phyloP scores from a whole-genome alignment of 805 yeast species.

The Saccharomycopsis oosterbeekiorum region DNA sequence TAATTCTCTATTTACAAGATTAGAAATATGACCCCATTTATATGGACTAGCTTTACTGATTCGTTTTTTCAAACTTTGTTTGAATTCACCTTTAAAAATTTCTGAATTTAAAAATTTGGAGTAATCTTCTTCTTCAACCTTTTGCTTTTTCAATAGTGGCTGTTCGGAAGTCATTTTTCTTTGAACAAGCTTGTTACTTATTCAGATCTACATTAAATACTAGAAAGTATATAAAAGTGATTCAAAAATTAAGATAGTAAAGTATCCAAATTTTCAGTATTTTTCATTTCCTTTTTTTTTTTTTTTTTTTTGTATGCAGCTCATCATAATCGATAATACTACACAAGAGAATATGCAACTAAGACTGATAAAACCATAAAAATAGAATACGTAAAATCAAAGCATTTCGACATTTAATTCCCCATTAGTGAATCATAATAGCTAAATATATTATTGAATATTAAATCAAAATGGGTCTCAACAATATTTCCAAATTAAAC shows the following conservation, averaged over 20 bases:
- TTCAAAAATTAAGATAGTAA: too few species aligned
- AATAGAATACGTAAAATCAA: slow-evolving; percentile 4
- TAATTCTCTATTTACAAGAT: slow-evolving; percentile 66
- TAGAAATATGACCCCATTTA: slow-evolving; percentile 77
- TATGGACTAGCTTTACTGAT: slow-evolving; percentile 64
- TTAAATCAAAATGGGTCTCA: slow-evolving; percentile 19
- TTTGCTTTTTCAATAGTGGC: background rate
- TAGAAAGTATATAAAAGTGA: too few species aligned
- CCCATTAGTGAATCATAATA: background rate
- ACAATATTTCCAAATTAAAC: slow-evolving; percentile 47
- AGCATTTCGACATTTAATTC: background rate
- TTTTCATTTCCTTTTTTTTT: background rate
- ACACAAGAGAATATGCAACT: background rate
- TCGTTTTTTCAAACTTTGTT: slow-evolving; percentile 29
- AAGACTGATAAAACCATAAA: background rate
- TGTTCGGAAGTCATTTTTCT: background rate
- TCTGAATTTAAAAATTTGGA: slow-evolving; percentile 21
- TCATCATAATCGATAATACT: background rate
- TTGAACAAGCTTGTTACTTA: background rate
- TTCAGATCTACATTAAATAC: background rate
- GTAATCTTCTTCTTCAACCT: slow-evolving; percentile 6
- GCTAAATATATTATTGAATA: slow-evolving; percentile 16
- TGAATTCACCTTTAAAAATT: slow-evolving; percentile 37
- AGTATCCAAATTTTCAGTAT: background rate
- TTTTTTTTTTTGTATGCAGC: background rate